phyloP scores from a whole-genome alignment of 129 eudicot genomes.

The Chrysanthemum lavandulifolium region DNA sequence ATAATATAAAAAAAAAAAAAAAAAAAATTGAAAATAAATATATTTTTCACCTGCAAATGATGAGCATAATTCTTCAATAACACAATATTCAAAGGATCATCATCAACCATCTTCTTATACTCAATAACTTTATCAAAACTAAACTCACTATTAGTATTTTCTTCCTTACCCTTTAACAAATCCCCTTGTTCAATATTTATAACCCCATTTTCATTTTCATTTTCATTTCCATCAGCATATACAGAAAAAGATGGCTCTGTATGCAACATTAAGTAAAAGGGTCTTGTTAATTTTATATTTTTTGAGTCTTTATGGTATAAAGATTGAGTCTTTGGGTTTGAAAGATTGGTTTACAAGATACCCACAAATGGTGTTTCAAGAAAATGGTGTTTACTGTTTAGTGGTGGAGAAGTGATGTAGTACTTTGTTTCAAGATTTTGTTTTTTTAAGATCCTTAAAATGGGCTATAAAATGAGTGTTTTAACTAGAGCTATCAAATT shows the following conservation, averaged over 20 bases:
- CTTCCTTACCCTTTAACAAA: conserved; percentile 11
- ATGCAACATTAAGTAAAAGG: conserved; percentile 35
- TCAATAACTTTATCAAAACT: conserved; percentile 34
- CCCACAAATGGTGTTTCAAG: too few species aligned
- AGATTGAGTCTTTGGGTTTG: neutral
- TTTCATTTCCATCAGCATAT: conserved; percentile 43
- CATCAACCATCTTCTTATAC: conserved; percentile 42
- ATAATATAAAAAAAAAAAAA: too few species aligned
- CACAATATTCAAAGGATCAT: conserved; percentile 63
- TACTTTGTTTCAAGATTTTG: too few species aligned
- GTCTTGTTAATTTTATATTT: neutral
- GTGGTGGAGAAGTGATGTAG: too few species aligned
- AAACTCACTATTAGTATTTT: conserved; percentile 40
- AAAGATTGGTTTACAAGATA: neutral
- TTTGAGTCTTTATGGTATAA: neutral
- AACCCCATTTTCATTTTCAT: conserved; percentile 11
- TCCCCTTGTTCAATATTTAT: conserved; percentile 21
- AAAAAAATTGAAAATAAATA: too few species aligned
- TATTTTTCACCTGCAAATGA: conserved; percentile 76
- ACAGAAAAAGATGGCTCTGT: conserved; percentile 71
- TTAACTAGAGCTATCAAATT: too few species aligned
- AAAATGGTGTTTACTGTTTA: too few species aligned
- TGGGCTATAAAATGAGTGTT: too few species aligned
- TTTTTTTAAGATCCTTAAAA: too few species aligned
- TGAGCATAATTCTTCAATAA: conserved; percentile 68